Base-by-base conservation (phyloP, 192 early-diverging fungal genomes). In the Entophlyctis helioformis region DNA sequence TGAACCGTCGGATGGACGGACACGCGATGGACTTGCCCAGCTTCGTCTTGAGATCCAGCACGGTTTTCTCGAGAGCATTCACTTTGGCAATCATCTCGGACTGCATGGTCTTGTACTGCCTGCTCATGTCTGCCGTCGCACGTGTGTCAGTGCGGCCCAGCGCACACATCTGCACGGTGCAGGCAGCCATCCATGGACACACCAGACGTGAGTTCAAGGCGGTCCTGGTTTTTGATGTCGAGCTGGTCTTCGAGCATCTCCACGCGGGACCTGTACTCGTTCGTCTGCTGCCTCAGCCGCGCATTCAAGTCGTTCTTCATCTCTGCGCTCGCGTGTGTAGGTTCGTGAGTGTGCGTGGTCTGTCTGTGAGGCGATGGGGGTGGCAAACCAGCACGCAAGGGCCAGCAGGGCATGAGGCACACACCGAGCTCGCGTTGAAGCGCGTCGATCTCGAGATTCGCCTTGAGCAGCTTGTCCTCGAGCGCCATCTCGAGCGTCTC, bases 21-120 rank as follows among this genome's bases (percentile, higher is more conserved):
- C n/a, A n/a, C n/a, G 3, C 48, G 20, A 16, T 34, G 12, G 13
- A 36, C 51, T 23, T 36, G 68, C 61, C 55, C 27, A 78, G 54
- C 42, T 76, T 72, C 0, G 50, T 52, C 34, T 62, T 74, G 34
- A 67, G 43, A 12, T 82, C 72, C 21, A 40, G 47, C 10, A 77
- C 68, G 25, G 59, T 55, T 18, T 42, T 57, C 50, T 85, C 76
- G 10, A 87, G 53, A 1, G 42, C 23, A 1, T 64, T 57, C 21
- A 84, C 69, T 49, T 73, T 46, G 3, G 53, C 37, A 21, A 70
- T 73, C 59, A 86, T 66, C 25, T 76, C 64, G 7, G 58, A 53
- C 46, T 77, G 74, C 66, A 77, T 71, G n/a, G 59, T 48, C 39
- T 75, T 77, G 56, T 75, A 77, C 51, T 77, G 74, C 22, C 72